phyloP scores from a whole-genome alignment of 768 basidiomycete genomes.

The Suillus tomentosus region DNA sequence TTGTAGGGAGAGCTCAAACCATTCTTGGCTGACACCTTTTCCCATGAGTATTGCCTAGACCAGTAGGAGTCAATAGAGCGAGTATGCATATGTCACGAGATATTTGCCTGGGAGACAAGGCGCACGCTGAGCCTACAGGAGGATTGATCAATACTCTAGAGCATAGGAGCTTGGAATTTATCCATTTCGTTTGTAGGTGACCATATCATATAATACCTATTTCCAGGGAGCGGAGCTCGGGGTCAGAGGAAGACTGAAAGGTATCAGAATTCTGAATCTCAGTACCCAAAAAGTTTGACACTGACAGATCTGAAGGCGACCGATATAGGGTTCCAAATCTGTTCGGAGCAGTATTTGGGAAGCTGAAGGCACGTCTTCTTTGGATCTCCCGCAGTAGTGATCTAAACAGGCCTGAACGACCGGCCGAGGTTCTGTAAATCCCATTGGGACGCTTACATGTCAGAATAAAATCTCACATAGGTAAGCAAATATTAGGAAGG shows the following conservation, averaged over 20 bases:
- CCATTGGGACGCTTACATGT: conserved; percentile 33
- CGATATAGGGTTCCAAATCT: conserved; percentile 33
- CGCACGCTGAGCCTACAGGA: conserved; percentile 25
- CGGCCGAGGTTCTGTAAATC: conserved; percentile 20
- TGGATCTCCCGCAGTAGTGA: conserved; percentile 25
- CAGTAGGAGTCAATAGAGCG: conserved; percentile 28
- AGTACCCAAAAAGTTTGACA: conserved; percentile 30
- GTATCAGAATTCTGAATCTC: conserved; percentile 39
- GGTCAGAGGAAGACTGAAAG: conserved; percentile 40
- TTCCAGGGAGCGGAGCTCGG: conserved; percentile 44
- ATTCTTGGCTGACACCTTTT: conserved; percentile 38
- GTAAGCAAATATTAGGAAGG: conserved; percentile 45
- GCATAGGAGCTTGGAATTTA: conserved; percentile 40
- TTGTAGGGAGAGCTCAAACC: conserved; percentile 40
- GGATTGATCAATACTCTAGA: conserved; percentile 31
- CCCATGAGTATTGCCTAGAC: conserved; percentile 39
- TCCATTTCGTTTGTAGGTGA: conserved; percentile 37
- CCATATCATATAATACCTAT: conserved; percentile 40
- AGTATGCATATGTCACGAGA: conserved; percentile 33
- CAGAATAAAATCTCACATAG: conserved; percentile 16
- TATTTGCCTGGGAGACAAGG: conserved; percentile 25
- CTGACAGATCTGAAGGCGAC: conserved; percentile 37
- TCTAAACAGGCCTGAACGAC: conserved; percentile 20
- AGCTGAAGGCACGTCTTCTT: conserved; percentile 24
- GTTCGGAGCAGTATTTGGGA: conserved; percentile 33